Evolutionary conservation across 164 flowering plant species (phyloP).

Genomic region (Akebia trifoliata): DNA sequence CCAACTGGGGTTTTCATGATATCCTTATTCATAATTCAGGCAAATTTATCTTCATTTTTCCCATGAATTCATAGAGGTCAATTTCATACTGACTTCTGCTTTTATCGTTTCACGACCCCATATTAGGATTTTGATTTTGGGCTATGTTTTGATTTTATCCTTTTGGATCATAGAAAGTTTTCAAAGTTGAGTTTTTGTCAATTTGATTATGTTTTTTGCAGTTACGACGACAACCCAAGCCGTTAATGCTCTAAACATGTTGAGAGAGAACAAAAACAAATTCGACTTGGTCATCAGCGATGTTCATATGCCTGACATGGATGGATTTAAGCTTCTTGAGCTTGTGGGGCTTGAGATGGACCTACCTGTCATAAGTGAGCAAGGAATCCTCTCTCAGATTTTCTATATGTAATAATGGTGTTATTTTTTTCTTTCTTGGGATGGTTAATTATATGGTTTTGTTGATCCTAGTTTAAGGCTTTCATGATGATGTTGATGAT

Average conservation of each 20-base stretch:
- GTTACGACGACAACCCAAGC: conserved; percentile 72
- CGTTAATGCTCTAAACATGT: conserved; percentile 51
- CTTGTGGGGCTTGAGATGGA: conserved; percentile 94
- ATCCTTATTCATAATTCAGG: not conserved
- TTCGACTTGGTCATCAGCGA: conserved; percentile 83
- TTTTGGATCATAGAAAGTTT: not conserved
- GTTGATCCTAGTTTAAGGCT: no score
- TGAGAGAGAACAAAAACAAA: conserved; percentile 60
- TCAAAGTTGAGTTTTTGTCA: not conserved
- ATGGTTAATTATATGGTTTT: no score
- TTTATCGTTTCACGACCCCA: not conserved
- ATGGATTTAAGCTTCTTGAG: conserved; percentile 89
- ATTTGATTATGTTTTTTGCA: conserved; percentile 25
- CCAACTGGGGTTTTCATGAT: not conserved
- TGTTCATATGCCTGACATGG: conserved; percentile 95
- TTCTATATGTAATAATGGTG: no score
- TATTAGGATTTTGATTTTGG: not conserved
- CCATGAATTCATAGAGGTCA: not conserved
- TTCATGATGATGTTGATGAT: no score
- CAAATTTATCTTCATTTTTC: conserved; percentile 4
- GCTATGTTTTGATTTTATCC: not conserved
- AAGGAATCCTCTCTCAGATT: no score
- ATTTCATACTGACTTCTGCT: not conserved
- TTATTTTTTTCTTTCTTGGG: no score
- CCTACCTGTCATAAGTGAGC: conserved; percentile 90